These are phyloP conservation scores for Periglandula ipomoeae DNA, from an alignment of 2,329 filamentous ascomycete species.

Conservation along the genomic window DNA sequence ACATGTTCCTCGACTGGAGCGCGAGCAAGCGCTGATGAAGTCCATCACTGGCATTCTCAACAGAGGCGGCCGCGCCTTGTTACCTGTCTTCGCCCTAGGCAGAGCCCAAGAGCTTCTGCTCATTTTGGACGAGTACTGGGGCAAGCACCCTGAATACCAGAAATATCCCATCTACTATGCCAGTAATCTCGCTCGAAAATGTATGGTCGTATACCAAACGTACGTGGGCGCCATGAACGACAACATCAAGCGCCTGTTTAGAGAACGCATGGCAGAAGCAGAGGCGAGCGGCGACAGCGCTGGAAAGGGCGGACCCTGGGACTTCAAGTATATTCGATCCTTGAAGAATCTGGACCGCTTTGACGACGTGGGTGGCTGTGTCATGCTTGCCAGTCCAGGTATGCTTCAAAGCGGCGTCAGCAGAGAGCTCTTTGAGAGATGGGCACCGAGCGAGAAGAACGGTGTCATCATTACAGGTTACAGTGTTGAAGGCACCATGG, in stretches of 20 bases:
- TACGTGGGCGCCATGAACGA: constrained; percentile 99
- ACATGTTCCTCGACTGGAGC: constrained; percentile 80
- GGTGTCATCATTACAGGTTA: constrained; percentile 99
- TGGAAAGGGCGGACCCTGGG: constrained; percentile 83
- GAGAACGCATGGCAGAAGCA: constrained; percentile 83
- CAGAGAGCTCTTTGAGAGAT: constrained; percentile 82
- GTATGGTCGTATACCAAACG: constrained; percentile 98
- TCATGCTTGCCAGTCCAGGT: constrained; percentile 95
- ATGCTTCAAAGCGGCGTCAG: constrained; percentile 98
- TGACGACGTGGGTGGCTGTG: constrained; percentile 88
- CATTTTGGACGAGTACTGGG: constrained; percentile 96
- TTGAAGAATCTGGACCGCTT: constrained; percentile 91
- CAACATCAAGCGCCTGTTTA: constrained; percentile 93
- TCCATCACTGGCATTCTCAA: constrained; percentile 86
- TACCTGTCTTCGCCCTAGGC: constrained; percentile 92
- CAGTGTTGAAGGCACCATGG: constrained; percentile 97
- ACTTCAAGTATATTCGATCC: constrained; percentile 89
- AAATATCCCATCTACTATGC: constrained; percentile 96
- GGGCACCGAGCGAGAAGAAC: constrained; percentile 94
- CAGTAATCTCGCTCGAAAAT: constrained; percentile 86
- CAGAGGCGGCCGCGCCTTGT: constrained; percentile 80
- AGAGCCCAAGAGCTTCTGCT: constrained; percentile 88
- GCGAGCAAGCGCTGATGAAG: constrained; percentile 92
- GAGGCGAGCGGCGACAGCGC: constrained; percentile 68
- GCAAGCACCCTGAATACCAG: constrained; percentile 77